These are phyloP conservation scores for Fusarium torreyae DNA, from an alignment of 2,329 filamentous ascomycete genomes.

Conservation along the genomic window DNA sequence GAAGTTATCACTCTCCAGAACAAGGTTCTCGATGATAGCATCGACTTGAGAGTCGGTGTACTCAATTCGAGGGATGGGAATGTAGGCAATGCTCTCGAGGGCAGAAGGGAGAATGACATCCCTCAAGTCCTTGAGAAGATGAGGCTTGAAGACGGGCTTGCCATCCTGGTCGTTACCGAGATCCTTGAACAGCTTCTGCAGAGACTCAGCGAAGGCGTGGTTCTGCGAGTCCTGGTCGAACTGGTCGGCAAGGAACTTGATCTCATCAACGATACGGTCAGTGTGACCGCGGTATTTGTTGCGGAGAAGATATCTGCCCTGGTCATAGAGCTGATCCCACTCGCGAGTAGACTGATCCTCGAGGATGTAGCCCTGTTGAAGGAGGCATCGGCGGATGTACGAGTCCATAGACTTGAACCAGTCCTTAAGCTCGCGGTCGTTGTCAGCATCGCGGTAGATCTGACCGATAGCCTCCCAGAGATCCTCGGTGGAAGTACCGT, in stretches of 20 bases:
- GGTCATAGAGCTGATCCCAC: conserved; percentile 88
- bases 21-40: conserved; percentile 92
- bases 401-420: conserved; percentile 88
- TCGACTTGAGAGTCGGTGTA: conserved; percentile 88
- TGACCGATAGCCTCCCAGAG: conserved; percentile 87
- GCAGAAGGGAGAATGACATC: conserved; percentile 87
- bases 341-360: conserved; percentile 83
- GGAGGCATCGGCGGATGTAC: conserved; percentile 86
- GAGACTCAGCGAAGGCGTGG: conserved; percentile 79
- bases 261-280: conserved; percentile 87
- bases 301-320: conserved; percentile 87
- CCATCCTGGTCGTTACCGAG: conserved; percentile 90
- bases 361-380: conserved; percentile 93
- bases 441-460: conserved; percentile 89
- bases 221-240: conserved; percentile 93
- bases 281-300: conserved; percentile 90
- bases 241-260: conserved; percentile 90
- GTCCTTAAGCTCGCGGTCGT: conserved; percentile 85
- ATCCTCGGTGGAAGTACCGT: conserved; percentile 90
- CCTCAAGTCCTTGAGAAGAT: conserved; percentile 89
- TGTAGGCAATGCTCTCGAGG: conserved; percentile 89
- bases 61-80: conserved; percentile 95
- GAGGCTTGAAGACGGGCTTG: conserved; percentile 91
- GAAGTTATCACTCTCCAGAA: conserved; percentile 96
- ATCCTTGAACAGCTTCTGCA: conserved; percentile 88